Base-by-base conservation (phyloP, 176 grass and related monocot genomes). In the Coix lacrymajobi region DNA sequence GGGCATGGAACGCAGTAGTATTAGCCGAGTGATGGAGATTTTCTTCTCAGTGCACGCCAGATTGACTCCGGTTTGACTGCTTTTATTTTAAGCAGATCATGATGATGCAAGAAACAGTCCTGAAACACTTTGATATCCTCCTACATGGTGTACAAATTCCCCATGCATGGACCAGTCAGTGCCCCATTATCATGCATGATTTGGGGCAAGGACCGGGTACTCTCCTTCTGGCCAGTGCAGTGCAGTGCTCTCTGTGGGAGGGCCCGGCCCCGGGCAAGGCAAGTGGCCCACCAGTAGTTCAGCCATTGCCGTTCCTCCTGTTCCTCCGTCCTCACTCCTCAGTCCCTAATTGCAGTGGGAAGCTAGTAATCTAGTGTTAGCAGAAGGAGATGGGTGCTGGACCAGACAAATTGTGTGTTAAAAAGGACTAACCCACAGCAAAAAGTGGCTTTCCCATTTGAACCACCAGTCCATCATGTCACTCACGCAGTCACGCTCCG, bases 371-470 rank as follows among this genome's bases (percentile, higher is more conserved):
- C 44, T 84, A 37, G 58, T 7, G 73, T 89, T 77, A 81, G 36
- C 32, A 77, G 78, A 26, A 79, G 69, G 57, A 38, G 32, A 86
- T 73, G 52, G 54, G 44, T 8, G 46, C 8, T 70, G 71, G 29
- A 30, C 16, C 64, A 69, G 88, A 89, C 83, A 89, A 71, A 77
- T 41, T 3, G 77, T 24, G 64, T 36, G 77, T 89, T 77, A 85
- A 66, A 69, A 81, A 62, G 34, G 71, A 34, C 71, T 77, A 81
- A 77, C 70, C 62, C 72, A 29, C 78, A 19, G 5, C 22, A 29
- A 88, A 89, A 89, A 37, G 77, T 25, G 20, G 19, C 77, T 76
- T 89, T 65, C 49, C 73, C 70, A 51, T 49, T 77, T 77, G 31
- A 85, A 77, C 40, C 60, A 3, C 41, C 40, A 46, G 62, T 14